Base-by-base conservation (phyloP, 2,329 filamentous ascomycete genomes). In the Penicillium sp. region DNA sequence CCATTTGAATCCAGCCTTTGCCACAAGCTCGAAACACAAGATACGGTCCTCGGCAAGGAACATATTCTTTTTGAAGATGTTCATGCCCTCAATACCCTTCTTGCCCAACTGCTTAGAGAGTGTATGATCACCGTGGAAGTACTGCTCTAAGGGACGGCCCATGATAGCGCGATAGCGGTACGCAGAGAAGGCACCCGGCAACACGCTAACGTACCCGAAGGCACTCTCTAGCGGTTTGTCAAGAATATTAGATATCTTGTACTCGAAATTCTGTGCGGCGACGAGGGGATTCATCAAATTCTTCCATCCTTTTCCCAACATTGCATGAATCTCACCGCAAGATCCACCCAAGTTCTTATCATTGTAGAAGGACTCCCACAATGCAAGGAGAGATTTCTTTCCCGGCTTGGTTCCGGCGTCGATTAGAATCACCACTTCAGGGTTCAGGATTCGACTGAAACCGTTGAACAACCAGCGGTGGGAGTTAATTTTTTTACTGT, bases 11-110 rank as follows among this genome's bases (percentile, higher is more conserved):
- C 94, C 94, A 53, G 93, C 92, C 81, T 97, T 97, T 72, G 93
- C 93, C 64, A 97, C 93, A 71, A 97, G 81, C 76, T 97, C 93
- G 83, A 97, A 97, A 82, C 93, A 97, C 53, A 97, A 85, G 81
- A 97, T 97, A 86, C 93, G 92, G 87, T 97, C 93, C 79, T 97
- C 93, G 75, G 93, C 93, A 86, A 97, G 92, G 84, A 97, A 97
- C 93, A 97, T 97, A 85, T 97, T 97, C 86, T 97, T 97, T 82
- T 97, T 97, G 89, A 97, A 97, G 75, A 97, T 97, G 79, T 97
- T 97, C 93, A 97, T 97, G 70, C 92, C 93, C 74, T 97, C 93
- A 68, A 97, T 97, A 85, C 93, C 93, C 84, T 97, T 97, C 81
- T 96, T 95, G 66, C 92, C 92, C 51, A 97, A 86, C 67, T 92